Evolutionary conservation across 805 yeast species (phyloP), one percentile per base, ranked within the genome.

Genomic region (Nematodospora valgi): DNA sequence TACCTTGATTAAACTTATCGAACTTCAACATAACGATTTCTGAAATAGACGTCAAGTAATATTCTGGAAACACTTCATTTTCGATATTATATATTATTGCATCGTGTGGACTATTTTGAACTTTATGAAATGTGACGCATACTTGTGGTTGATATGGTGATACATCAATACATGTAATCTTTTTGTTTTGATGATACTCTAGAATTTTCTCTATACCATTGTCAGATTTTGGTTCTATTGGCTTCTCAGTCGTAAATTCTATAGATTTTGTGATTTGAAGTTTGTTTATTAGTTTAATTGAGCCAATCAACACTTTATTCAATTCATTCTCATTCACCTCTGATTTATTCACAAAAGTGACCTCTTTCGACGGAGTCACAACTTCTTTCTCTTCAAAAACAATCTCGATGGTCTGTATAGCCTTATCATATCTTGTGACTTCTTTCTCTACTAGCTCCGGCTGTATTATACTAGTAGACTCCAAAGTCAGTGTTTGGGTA

Each of bases 21-120:
- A 76, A 74, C 37, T 59, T 61, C 7, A 70, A 60, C 5, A 47
- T 39, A 1, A 62, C 40, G 5, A 77, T 59, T 11, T 58, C 49
- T 1, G 78, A 58, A 7, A 67, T 53, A 27, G 74, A 59, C 9
- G 59, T 56, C 10, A 73, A 56, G 26, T 62, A 61, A 39, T 59
- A 45, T 66, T 78, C 28, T 52, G 73, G 39, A 41, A 40, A 32
- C 30, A 32, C 27, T 29, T 32, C 33, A 1, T 23, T 25, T n/a
- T 30, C 31, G 24, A 44, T 42, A 38, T 63, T 65, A 62, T 70
- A 74, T 14, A 65, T 35, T 9, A 59, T 48, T 1, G 58, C 58
- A 23, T 27, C 5, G 25, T 8, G 27, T 19, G 34, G 13, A 14
- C 20, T n/a, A 18, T 26, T 5, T 24, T 12, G n/a, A n/a, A n/a